These are phyloP conservation scores for Colletotrichum ledebouriae DNA, from an alignment of 2,329 filamentous ascomycete species.

Conservation along the genomic window DNA sequence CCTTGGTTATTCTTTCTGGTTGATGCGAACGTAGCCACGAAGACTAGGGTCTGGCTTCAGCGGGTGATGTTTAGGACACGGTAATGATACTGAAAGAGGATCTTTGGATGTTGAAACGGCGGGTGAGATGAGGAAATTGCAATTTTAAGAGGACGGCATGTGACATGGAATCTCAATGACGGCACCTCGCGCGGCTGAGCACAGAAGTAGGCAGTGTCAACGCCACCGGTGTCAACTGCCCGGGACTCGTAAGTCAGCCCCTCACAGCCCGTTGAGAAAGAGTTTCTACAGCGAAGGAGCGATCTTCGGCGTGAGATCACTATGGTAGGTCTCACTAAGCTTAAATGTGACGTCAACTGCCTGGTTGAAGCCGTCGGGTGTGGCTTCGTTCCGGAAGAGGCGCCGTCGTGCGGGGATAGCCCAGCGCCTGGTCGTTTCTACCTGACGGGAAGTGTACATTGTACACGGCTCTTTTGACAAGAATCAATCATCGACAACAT, in stretches of 20 bases:
- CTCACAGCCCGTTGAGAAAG: background rate
- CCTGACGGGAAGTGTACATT: too few relatives aligned
- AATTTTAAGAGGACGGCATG: background rate
- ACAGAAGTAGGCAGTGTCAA: background rate
- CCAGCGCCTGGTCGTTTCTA: background rate
- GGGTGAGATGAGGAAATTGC: background rate
- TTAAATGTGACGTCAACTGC: background rate
- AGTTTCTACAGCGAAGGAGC: background rate
- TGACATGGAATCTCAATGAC: constrained; percentile 2
- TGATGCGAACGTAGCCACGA: too few relatives aligned
- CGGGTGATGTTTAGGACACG: too few relatives aligned
- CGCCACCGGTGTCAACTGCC: background rate
- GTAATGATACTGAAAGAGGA: too few relatives aligned
- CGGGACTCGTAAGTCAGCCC: background rate
- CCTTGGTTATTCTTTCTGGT: too few relatives aligned
- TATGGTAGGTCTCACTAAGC: background rate
- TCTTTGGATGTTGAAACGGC: background rate
- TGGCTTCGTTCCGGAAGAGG: background rate
- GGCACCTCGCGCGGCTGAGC: background rate
- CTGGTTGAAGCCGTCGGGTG: background rate
- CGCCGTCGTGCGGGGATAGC: constrained; percentile 8
- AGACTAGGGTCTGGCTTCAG: too few relatives aligned
- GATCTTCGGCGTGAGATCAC: background rate
- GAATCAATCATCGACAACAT: too few relatives aligned
- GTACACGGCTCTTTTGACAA: too few relatives aligned